Conservation (phyloP, 306 rosid genomes). For the Casuarina equisetifolia region DNA sequence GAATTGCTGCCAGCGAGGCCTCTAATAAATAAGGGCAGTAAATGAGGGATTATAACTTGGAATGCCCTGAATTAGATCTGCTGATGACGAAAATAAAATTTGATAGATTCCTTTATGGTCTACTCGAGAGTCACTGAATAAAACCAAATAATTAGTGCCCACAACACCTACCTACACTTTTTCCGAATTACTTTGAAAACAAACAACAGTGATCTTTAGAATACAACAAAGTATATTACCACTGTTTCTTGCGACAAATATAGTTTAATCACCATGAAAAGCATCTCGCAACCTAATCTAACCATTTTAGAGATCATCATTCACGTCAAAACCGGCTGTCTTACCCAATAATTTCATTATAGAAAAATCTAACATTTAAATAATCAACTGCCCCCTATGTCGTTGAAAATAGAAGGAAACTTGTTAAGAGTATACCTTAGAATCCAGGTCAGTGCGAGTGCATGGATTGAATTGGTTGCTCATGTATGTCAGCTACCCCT, state of each 20-base stretch:
- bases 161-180: background rate
- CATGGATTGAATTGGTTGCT: background rate
- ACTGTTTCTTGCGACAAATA: too few relatives aligned
- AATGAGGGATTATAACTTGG: too few relatives aligned
- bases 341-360: too few relatives aligned
- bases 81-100: background rate
- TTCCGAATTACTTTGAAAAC: background rate
- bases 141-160: background rate
- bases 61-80: background rate
- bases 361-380: background rate
- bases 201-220: background rate
- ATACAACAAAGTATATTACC: background rate
- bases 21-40: too few relatives aligned
- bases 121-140: too few relatives aligned
- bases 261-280: too few relatives aligned
- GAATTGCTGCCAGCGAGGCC: too few relatives aligned
- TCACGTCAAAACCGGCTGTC: too few relatives aligned
- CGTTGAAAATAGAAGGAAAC: background rate
- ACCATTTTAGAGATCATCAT: background rate
- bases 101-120: background rate
- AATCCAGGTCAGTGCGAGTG: background rate
- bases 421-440: background rate
- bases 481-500: conserved; percentile 13
- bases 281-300: background rate
- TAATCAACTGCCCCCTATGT: background rate